Percentiles rank a stretch among this genome's conserved stretches.
phyloP scores from a whole-genome alignment of 176 grass and related monocot genomes.

The Cenchrus americanus region DNA sequence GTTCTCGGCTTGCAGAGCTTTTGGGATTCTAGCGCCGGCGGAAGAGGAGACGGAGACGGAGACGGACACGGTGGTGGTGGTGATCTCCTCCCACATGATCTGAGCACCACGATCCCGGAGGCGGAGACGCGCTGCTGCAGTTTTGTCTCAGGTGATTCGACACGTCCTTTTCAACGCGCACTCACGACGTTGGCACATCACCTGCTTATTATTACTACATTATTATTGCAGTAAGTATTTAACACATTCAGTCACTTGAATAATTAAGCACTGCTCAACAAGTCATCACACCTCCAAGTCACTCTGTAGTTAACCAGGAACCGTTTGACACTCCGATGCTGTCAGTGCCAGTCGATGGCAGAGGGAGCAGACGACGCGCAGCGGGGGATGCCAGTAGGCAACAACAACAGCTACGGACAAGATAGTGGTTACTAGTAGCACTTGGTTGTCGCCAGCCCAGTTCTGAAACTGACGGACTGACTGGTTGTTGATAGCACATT shows the following conservation, averaged over 20 bases:
- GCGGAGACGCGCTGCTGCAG: conserved; percentile 40
- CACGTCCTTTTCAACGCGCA: conserved; percentile 2
- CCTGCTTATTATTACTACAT: no score
- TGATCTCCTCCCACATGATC: conserved; percentile 51
- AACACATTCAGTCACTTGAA: background rate
- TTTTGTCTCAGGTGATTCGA: conserved; percentile 63
- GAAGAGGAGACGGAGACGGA: background rate
- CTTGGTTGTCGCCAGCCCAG: conserved; percentile 3
- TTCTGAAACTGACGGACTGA: background rate
- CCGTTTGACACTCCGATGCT: background rate
- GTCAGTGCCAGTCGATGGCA: background rate
- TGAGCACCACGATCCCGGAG: conserved; percentile 43
- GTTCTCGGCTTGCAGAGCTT: conserved; percentile 52
- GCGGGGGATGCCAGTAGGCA: background rate
- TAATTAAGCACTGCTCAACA: background rate
- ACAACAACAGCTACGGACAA: conserved; percentile 45
- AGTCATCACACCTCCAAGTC: background rate
- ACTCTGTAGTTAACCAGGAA: background rate
- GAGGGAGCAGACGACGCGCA: background rate
- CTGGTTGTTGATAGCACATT: background rate
- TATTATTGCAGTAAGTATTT: no score
- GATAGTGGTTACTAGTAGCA: background rate
- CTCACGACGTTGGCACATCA: background rate
- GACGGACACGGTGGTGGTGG: background rate
- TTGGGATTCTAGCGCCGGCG: conserved; percentile 53